These are phyloP conservation scores for Dendrobium catenatum DNA, from an alignment of 106 monocot genomes.

Conservation along the genomic window DNA sequence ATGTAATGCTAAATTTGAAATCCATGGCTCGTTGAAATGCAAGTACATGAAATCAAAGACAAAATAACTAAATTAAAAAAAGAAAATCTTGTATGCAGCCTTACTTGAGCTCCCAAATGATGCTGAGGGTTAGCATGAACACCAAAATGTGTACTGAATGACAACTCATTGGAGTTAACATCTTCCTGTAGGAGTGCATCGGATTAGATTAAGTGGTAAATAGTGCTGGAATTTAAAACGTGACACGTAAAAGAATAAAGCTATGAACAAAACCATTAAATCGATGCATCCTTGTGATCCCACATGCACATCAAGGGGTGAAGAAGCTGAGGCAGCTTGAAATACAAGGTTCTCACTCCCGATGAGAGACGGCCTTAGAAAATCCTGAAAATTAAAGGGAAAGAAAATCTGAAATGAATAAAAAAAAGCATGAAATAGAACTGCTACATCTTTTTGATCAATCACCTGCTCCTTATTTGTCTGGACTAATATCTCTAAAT, in stretches of 20 bases:
- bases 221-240: not conserved
- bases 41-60: no score
- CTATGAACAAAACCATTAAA: conserved; percentile 26
- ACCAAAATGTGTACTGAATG: conserved; percentile 39
- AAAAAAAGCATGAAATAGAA: not conserved
- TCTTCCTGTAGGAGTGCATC: conserved; percentile 25
- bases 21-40: no score
- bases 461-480: conserved; percentile 39
- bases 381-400: conserved; percentile 25
- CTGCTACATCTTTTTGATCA: not conserved
- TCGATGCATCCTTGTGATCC: conserved; percentile 36
- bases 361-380: conserved; percentile 32
- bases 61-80: not conserved
- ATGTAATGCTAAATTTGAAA: no score
- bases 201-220: no score
- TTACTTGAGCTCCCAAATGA: conserved; percentile 33
- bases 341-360: conserved; percentile 18
- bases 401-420: not conserved
- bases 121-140: conserved; percentile 40
- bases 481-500: conserved; percentile 12
- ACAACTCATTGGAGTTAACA: conserved; percentile 30
- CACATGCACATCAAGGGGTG: conserved; percentile 29
- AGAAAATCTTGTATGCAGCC: conserved; percentile 20
- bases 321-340: conserved; percentile 15
- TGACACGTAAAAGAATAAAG: not conserved